Percentiles rank a stretch among this genome's conserved stretches.
Conservation (phyloP, 805 yeast species). For the Wickerhamomyces strasburgensis region DNA sequence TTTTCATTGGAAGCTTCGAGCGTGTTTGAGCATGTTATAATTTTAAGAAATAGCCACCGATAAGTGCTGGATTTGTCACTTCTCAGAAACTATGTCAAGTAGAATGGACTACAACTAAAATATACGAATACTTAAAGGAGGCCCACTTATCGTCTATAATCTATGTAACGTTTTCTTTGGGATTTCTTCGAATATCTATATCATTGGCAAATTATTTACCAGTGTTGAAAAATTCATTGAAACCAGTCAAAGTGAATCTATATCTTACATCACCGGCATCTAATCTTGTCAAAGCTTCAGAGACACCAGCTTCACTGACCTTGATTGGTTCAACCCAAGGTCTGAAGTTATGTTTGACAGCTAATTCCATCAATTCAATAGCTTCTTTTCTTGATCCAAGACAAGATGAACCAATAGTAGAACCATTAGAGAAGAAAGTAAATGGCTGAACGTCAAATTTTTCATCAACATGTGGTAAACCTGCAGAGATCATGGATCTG, state of each 20-base stretch:
- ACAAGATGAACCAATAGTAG: constrained; percentile 52
- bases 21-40: no score
- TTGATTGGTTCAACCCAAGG: constrained; percentile 63
- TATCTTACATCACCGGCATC: constrained; percentile 54
- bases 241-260: constrained; percentile 58
- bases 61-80: no score
- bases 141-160: no score
- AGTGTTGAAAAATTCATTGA: constrained; percentile 34
- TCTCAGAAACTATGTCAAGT: no score
- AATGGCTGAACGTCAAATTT: constrained; percentile 40
- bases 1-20: no score
- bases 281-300: constrained; percentile 50
- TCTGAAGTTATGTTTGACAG: constrained; percentile 50
- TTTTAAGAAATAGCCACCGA: no score
- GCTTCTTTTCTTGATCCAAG: constrained; percentile 64
- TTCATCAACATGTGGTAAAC: constrained; percentile 51
- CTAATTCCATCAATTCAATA: constrained; percentile 58
- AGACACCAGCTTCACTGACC: constrained; percentile 46
- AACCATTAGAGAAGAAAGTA: constrained; percentile 45
- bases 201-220: constrained; percentile 30
- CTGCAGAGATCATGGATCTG: constrained; percentile 59
- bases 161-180: no score
- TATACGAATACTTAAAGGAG: no score
- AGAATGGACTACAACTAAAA: no score
- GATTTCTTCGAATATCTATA: no score